These are phyloP conservation scores for Endocarpon pusillum DNA, from an alignment of 495 filamentous ascomycete genomes.

Conservation along the genomic window DNA sequence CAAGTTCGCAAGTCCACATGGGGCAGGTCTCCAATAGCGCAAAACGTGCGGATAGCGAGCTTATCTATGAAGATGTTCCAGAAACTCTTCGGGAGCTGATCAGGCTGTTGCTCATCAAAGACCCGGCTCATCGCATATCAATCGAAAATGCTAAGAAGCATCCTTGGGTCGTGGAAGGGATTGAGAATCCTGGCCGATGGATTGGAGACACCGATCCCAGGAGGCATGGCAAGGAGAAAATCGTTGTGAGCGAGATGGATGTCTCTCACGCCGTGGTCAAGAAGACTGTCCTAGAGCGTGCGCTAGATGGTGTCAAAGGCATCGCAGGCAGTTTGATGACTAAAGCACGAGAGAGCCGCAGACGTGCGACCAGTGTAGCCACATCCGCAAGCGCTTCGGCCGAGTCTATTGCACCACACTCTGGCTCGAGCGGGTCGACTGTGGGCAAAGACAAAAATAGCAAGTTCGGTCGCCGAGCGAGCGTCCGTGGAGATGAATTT, in stretches of 20 bases:
- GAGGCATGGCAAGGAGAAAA: conserved; percentile 64
- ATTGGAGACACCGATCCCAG: conserved; percentile 85
- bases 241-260: conserved; percentile 82
- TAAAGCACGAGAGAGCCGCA: conserved; percentile 31
- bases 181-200: conserved; percentile 62
- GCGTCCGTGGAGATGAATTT: conserved; percentile 57
- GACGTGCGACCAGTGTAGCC: conserved; percentile 26
- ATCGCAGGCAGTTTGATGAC: conserved; percentile 42
- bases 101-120: conserved; percentile 66
- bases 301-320: conserved; percentile 40
- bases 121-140: conserved; percentile 72
- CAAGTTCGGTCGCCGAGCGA: conserved; percentile 42
- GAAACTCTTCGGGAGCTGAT: conserved; percentile 69
- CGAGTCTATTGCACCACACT: conserved; percentile 16
- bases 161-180: conserved; percentile 77
- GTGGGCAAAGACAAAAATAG: conserved; percentile 16
- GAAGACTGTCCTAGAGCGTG: conserved; percentile 41
- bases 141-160: conserved; percentile 90
- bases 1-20: conserved; percentile 12
- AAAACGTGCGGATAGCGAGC: conserved; percentile 45
- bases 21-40: conserved; percentile 21
- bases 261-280: conserved; percentile 80
- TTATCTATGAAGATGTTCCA: conserved; percentile 74
- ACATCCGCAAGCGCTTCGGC: conserved; percentile 18
- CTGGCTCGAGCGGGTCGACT: conserved; percentile 15